These are phyloP conservation scores for Phascolomyces articulosus DNA, from an alignment of 371 early-diverging fungal genomes.

Conservation along the genomic window DNA sequence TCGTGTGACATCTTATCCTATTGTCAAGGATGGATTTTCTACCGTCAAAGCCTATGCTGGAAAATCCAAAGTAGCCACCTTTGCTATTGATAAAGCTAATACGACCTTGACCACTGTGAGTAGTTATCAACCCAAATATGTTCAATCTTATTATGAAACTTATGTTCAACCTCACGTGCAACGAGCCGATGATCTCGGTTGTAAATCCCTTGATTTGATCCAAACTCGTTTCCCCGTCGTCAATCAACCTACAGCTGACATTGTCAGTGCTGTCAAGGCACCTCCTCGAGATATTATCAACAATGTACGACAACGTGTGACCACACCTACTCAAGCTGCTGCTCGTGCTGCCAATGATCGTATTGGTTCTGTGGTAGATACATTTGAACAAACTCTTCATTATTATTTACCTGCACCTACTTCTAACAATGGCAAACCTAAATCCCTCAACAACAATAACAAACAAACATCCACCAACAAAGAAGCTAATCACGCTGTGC, in stretches of 20 bases:
- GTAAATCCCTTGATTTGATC: constrained; percentile 65
- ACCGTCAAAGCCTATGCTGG: constrained; percentile 55
- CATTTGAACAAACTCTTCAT: constrained; percentile 49
- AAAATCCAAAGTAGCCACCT: constrained; percentile 51
- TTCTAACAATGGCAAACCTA: constrained; percentile 15
- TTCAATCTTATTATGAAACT: constrained; percentile 49
- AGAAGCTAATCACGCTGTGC: constrained; percentile 33
- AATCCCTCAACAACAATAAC: not conserved
- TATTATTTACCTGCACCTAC: constrained; percentile 49
- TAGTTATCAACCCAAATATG: constrained; percentile 51
- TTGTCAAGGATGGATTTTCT: constrained; percentile 62
- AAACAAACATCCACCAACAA: constrained; percentile 25
- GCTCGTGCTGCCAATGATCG: constrained; percentile 49
- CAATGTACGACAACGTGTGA: constrained; percentile 37
- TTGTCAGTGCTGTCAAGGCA: constrained; percentile 56
- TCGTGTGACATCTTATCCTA: constrained; percentile 64
- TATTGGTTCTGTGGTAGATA: constrained; percentile 44
- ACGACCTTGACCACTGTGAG: constrained; percentile 41
- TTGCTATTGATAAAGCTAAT: constrained; percentile 49
- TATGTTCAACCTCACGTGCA: constrained; percentile 60
- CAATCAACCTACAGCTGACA: constrained; percentile 61
- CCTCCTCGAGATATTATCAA: constrained; percentile 25
- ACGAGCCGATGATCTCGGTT: constrained; percentile 64
- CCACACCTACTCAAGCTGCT: constrained; percentile 45
- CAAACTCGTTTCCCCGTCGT: constrained; percentile 68